These are phyloP conservation scores for Orbilia quercus DNA, from an alignment of 2,329 filamentous ascomycete species.

Conservation along the genomic window DNA sequence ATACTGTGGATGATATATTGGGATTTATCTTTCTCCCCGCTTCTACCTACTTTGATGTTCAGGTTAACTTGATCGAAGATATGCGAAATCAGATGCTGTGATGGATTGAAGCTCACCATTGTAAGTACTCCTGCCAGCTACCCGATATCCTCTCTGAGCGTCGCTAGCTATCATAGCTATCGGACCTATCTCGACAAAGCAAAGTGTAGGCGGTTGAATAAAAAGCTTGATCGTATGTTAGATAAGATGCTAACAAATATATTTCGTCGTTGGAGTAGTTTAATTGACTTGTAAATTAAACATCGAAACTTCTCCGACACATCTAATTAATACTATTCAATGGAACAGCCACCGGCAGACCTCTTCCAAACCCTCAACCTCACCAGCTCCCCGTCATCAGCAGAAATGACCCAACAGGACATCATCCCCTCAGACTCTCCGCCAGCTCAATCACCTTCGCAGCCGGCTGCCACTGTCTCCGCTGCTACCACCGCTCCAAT, in stretches of 20 bases:
- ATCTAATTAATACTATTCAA: neutral
- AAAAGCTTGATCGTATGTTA: neutral
- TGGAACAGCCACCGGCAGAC: constrained; percentile 15
- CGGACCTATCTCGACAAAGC: too few species aligned
- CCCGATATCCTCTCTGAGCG: neutral
- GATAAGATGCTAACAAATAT: neutral
- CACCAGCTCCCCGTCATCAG: too few species aligned
- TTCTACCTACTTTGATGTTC: neutral
- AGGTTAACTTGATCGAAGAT: neutral
- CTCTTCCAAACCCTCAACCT: constrained; percentile 6
- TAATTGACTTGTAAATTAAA: neutral
- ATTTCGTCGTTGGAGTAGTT: neutral
- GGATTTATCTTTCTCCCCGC: neutral
- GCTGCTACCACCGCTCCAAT: neutral
- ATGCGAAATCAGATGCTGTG: neutral
- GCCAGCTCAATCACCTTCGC: constrained; percentile 14
- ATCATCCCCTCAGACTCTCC: neutral
- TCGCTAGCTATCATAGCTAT: neutral
- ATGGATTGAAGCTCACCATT: neutral
- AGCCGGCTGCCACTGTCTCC: too few species aligned
- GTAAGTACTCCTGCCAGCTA: neutral
- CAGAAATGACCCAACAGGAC: too few species aligned
- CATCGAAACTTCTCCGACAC: neutral
- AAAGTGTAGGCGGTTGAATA: too few species aligned
- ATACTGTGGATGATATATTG: too few species aligned